Conservation (phyloP, 2,329 filamentous ascomycete genomes). For the Fusarium caatingaense region DNA sequence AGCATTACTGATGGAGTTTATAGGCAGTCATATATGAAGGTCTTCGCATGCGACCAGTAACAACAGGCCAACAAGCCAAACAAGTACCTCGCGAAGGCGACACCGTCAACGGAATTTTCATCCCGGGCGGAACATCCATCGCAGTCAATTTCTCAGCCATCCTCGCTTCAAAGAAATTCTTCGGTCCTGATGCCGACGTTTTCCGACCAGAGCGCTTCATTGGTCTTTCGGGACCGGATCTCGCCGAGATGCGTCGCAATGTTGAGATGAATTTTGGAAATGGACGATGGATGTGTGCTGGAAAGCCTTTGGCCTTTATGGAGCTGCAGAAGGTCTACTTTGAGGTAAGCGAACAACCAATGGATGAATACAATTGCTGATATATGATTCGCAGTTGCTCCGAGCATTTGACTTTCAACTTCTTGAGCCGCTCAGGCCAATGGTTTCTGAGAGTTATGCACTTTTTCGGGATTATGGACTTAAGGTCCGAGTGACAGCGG, state of each 20-base stretch:
- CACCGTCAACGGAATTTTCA: background rate
- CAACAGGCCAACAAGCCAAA: background rate
- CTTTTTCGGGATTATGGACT: constrained; percentile 6
- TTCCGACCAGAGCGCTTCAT: constrained; percentile 12
- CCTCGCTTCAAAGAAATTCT: background rate
- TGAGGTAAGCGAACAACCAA: background rate
- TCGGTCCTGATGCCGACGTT: background rate
- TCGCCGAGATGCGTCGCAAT: constrained; percentile 11
- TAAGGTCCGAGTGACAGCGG: background rate
- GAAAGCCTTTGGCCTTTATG: constrained; percentile 9
- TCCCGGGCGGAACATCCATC: background rate
- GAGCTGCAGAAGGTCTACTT: constrained; percentile 4
- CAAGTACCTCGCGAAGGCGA: background rate
- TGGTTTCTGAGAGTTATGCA: background rate
- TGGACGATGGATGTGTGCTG: constrained; percentile 15
- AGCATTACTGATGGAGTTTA: rapidly evolving
- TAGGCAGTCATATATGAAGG: constrained; percentile 15
- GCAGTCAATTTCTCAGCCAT: constrained; percentile 3
- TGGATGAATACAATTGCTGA: background rate
- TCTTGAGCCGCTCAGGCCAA: background rate
- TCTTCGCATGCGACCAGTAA: background rate
- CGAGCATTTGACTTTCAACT: constrained; percentile 2
- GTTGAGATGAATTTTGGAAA: constrained; percentile 9
- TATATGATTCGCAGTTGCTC: background rate
- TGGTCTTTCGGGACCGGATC: background rate